These are phyloP conservation scores for Escovopsis weberi DNA, from an alignment of 2,329 filamentous ascomycete species.

Conservation along the genomic window DNA sequence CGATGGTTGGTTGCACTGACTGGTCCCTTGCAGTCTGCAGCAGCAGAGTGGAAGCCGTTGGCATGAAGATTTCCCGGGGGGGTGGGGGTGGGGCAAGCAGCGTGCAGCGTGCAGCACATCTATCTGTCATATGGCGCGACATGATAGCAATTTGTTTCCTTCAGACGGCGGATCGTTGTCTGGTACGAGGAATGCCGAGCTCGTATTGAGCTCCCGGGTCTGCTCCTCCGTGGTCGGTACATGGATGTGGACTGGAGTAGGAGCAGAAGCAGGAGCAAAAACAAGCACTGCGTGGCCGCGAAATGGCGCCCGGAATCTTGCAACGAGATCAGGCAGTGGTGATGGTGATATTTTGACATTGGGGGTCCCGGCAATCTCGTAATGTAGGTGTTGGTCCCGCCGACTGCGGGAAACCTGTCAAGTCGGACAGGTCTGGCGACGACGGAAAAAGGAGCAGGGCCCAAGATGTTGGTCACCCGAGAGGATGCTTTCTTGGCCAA, in stretches of 20 bases:
- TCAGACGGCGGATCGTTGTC: neutral
- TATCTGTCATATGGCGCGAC: neutral
- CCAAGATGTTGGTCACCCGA: conserved; percentile 3
- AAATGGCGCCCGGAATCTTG: neutral
- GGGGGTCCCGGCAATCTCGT: conserved; percentile 4
- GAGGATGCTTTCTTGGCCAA: neutral
- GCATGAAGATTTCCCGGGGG: neutral
- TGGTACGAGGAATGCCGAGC: neutral
- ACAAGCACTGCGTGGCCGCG: neutral
- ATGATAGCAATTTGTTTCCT: neutral
- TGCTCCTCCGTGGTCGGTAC: neutral
- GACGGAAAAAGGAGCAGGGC: conserved; percentile 1
- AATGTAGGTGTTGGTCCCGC: conserved; percentile 3
- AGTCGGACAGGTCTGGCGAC: conserved; percentile 5
- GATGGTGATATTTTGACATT: conserved; percentile 2
- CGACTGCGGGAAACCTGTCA: conserved; percentile 7
- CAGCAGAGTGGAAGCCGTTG: neutral
- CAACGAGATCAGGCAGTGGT: neutral
- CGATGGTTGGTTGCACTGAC: neutral
- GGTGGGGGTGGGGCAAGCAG: no score
- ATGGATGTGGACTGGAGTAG: neutral
- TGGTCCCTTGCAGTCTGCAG: neutral
- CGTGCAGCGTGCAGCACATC: neutral
- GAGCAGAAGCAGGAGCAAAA: no score
- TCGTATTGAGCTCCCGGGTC: neutral